Evolutionary conservation across 768 basidiomycete species (phyloP), one percentile per base, ranked within the genome.

Genomic region (Lyophyllum decastes): DNA sequence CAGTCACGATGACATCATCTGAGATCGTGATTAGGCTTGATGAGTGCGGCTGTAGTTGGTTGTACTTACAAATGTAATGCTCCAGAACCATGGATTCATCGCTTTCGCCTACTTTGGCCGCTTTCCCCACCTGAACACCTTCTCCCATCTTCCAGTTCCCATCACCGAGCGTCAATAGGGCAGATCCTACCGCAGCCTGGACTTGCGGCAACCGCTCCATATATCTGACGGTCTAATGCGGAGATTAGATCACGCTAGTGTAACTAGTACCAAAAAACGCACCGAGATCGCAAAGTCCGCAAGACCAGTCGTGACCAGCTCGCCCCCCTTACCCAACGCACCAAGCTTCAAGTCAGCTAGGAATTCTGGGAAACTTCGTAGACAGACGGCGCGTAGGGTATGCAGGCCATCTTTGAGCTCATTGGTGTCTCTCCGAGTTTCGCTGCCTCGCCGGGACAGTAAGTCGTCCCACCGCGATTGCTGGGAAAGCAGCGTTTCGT

Each of bases 81-180:
- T 93, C 88, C 22, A 92, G 72, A 11, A 94, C 77, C 17, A 79
- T 73, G 38, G 72, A 73, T 64, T 88, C 85, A 54, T 86, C 86
- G 10, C 77, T 77, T 27, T 85, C 87, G 4, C 74, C 76, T 1
- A 73, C 61, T 54, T 82, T 82, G 7, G 70, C 60, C 2, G 66
- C 68, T 62, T 83, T 84, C 10, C 82, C 82, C 6, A 88, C 84
- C 63, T 81, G 79, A 21, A 90, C 79, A 5, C 90, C 91, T 59
- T 91, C 90, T 4, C 92, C 92, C 92, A 94, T 94, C 72, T 85
- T 90, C 92, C 92, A 94, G 62, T 94, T 94, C 10, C 92, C 92
- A 58, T 94, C 92, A 0, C 92, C 92, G 0, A 94, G 80, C 2
- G 85, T 82, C 40, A 84, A 68, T 35, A 94, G 73, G 0, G 87